Evolutionary conservation across 2,329 filamentous ascomycete species (phyloP), one percentile per base, ranked within the genome.

Genomic region (Aspergillus sp.): DNA sequence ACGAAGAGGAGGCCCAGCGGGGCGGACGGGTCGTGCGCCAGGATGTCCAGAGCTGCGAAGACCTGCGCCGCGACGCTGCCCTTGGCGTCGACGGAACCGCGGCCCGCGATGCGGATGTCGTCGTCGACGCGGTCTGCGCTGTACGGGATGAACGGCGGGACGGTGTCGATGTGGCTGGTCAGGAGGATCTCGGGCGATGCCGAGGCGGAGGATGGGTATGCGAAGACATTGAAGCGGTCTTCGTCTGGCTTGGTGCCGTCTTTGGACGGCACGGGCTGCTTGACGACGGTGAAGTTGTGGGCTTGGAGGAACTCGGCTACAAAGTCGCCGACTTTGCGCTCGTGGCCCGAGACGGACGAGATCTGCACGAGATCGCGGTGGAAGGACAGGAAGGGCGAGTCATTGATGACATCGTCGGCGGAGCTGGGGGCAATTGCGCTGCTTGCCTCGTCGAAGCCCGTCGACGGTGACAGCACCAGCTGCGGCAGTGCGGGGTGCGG

Each of bases 161-260:
- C 84, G 2, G 82, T 85, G 64, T 97, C 92, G 63, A 96, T 93
- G 69, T 96, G 91, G 52, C 87, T 91, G 1, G 86, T 86, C 32
- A 77, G 58, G 17, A 77, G 65, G 31, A 77, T 69, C 41, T 70
- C 3, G 70, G 71, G 47, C 52, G 54, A 11, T 53, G 50, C 16
- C 5, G 34, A 38, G 17, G 19, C 40, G 4, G 57, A 57, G 13
- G 61, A 50, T 2, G 70, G 67, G 49, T 67, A 91, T 2, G 91
- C 91, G 38, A 92, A 76, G 45, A 96, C 78, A 64, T 96, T 96
- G 77, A 87, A 91, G 40, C 88, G 81, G 29, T 71, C 67, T 36
- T 73, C 56, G n/a, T 54, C 46, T 16, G 25, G 25, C 25, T 59
- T 58, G 7, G 23, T 34, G 19, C 43, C 48, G 32, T 43, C 53